Conservation (phyloP, 306 rosid genomes). For the apple (Malus domestica) region DNA sequence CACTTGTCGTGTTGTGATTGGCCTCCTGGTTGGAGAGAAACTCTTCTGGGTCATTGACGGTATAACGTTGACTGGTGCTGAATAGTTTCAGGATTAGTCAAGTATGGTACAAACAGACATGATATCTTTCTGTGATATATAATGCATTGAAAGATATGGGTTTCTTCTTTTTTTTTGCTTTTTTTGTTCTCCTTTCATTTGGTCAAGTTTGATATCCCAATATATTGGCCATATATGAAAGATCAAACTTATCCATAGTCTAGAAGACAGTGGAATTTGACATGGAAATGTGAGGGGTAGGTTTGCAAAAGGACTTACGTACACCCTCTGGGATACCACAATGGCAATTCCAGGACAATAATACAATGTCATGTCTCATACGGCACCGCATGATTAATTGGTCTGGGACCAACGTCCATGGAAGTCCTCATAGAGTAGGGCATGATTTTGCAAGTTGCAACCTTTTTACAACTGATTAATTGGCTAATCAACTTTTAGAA, state of each 20-base stretch:
- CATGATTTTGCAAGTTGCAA: slow-evolving; percentile 6
- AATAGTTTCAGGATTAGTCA: too few relatives aligned
- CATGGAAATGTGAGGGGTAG: neutral
- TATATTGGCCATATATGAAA: neutral
- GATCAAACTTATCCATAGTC: neutral
- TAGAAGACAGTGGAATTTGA: neutral
- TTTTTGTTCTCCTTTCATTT: neutral
- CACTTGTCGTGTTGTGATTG: too few relatives aligned
- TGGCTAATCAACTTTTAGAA: neutral
- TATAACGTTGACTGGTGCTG: too few relatives aligned
- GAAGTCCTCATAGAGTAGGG: neutral
- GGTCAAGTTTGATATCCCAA: neutral
- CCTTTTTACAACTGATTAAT: neutral
- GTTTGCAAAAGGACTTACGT: neutral
- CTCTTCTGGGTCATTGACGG: too few relatives aligned
- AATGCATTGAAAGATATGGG: neutral
- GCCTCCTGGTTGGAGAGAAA: too few relatives aligned
- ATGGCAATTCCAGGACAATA: too few relatives aligned
- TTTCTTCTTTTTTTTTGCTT: neutral
- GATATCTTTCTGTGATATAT: neutral
- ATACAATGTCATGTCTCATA: too few relatives aligned
- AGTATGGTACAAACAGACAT: neutral
- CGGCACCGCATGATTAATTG: too few relatives aligned
- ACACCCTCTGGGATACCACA: too few relatives aligned
- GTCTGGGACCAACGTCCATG: too few relatives aligned